A percentile compares a stretch with the other conserved stretches of the same genome.
phyloP scores from a whole-genome alignment of 441 rosid genomes.

The Geranium incanum region DNA sequence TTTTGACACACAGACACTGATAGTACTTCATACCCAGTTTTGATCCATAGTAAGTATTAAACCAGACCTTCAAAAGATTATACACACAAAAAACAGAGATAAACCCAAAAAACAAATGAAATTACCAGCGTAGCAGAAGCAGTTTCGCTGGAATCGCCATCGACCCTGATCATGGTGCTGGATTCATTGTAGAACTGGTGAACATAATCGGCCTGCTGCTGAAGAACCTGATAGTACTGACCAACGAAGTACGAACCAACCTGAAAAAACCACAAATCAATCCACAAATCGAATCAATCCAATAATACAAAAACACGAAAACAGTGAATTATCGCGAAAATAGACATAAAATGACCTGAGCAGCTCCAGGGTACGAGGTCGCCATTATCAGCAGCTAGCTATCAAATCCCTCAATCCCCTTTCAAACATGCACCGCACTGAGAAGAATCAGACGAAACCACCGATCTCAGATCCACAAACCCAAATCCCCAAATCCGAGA shows the following conservation, averaged over 20 bases:
- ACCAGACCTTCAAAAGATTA: background rate
- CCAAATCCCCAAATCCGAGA: background rate
- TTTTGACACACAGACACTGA: too few relatives aligned
- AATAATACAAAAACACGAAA: background rate
- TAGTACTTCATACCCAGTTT: background rate
- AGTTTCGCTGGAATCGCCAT: slow-evolving; percentile 48
- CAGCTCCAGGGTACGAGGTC: slow-evolving; percentile 41
- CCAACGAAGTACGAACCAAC: slow-evolving; percentile 75
- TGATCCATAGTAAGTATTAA: background rate
- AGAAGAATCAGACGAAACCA: background rate
- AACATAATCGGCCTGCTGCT: slow-evolving; percentile 53
- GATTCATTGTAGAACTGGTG: slow-evolving; percentile 62
- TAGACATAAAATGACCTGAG: slow-evolving; percentile 32
- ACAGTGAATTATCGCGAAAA: background rate
- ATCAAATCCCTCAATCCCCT: slow-evolving; percentile 10
- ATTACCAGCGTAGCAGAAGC: slow-evolving; percentile 50
- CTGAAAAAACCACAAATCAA: slow-evolving; percentile 23
- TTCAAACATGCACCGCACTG: slow-evolving; percentile 24
- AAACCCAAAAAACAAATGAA: background rate
- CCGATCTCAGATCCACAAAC: background rate
- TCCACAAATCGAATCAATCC: slow-evolving; percentile 3
- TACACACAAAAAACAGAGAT: background rate
- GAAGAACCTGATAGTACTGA: slow-evolving; percentile 62
- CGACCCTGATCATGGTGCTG: slow-evolving; percentile 53
- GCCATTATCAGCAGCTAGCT: slow-evolving; percentile 33